Base-by-base conservation (phyloP, 371 early-diverging fungal genomes). In the Cokeromyces recurvatus region DNA sequence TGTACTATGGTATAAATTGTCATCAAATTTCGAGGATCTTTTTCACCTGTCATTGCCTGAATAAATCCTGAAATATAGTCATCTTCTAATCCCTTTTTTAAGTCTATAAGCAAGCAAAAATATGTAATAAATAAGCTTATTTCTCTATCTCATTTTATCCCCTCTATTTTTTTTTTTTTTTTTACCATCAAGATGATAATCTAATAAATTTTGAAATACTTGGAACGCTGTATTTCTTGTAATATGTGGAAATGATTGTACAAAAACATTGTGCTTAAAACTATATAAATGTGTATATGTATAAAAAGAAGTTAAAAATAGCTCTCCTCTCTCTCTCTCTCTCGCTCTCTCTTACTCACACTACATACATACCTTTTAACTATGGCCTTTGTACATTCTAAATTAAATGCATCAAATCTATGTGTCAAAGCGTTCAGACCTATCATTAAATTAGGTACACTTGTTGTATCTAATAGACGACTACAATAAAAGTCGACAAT, bases 1-100 rank as follows among this genome's bases (percentile, higher is more conserved):
- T 77, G 74, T 38, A 88, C 71, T 1, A 85, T 68, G 25, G 81
- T 68, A 65, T 97, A 98, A 0, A 86, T 89, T 20, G 88, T 55
- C 64, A 93, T 71, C 38, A 98, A 65, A 64, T 94, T 93, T 31
- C 97, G 78, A 14, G 98, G 98, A 64, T 98, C 98, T 73, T 96
- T 98, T 62, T 98, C 98, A 23, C 93, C 94, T 48, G 95, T 94
- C 72, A 98, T 81, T 17, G 81, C 70, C 51, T 84, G 79, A n/a
- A 90, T 84, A 57, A 89, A 93, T 14, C 90, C 92, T 37, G 73
- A 57, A 6, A 94, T 82, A 68, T 94, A 91, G 19, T 81, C 79
- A 16, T 70, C 57, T 38, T 58, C 63, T 29, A 67, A 57, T 27
- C 5, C 29, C 29, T 7, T 27, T 27, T 11, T 27, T 11, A 11